Evolutionary conservation across 2,329 filamentous ascomycete genomes (phyloP).

Genomic region (Sclerotinia nivalis): DNA sequence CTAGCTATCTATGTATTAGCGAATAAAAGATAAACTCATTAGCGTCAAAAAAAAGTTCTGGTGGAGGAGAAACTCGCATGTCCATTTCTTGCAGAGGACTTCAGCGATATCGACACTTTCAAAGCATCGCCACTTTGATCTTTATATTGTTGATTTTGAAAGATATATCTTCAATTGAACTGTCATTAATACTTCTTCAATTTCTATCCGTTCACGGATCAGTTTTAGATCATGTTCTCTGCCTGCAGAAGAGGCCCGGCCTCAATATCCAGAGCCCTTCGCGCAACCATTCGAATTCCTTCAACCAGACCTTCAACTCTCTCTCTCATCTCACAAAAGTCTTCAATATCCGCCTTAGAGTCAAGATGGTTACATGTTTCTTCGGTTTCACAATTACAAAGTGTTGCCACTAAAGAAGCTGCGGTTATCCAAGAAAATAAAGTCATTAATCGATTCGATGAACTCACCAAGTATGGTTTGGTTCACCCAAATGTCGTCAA

Average conservation of each 20-base stretch:
- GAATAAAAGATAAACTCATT: constrained; percentile 1
- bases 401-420: constrained; percentile 22
- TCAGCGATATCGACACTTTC: constrained; percentile 11
- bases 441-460: constrained; percentile 38
- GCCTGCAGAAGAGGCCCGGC: constrained; percentile 40
- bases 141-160: constrained; percentile 16
- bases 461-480: constrained; percentile 37
- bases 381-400: constrained; percentile 30
- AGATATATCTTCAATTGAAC: neutral
- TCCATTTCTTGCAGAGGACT: constrained; percentile 1
- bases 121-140: constrained; percentile 27
- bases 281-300: constrained; percentile 33
- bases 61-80: constrained; percentile 1
- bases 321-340: constrained; percentile 29
- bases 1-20: constrained; percentile 1
- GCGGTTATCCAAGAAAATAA: constrained; percentile 22
- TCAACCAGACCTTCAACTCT: constrained; percentile 35
- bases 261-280: constrained; percentile 39
- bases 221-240: constrained; percentile 37
- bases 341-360: constrained; percentile 28
- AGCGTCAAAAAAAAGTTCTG: constrained; percentile 17
- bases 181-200: constrained; percentile 20
- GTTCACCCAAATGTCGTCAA: constrained; percentile 40
- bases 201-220: constrained; percentile 23
- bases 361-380: constrained; percentile 38